Base-by-base conservation (phyloP, 352 stramenopile species). In the Phytophthora tubulina region DNA sequence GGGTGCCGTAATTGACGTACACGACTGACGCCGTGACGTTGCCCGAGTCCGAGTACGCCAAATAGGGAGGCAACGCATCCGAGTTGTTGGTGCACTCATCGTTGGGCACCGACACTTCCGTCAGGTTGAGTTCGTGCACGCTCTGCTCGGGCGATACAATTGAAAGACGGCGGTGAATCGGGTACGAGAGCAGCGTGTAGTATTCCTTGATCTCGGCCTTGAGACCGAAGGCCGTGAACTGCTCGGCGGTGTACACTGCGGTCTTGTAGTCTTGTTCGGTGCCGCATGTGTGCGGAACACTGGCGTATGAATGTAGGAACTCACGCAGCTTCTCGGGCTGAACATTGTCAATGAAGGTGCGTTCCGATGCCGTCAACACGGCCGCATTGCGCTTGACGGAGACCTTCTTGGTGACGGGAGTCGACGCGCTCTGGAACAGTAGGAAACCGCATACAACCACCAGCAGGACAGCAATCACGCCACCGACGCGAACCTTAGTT, bases 161-260 rank as follows among this genome's bases (percentile, higher is more conserved):
- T 13, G 79, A 70, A 2, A 84, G 56, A 14, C 63, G 73, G 14
- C 75, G 78, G 27, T 65, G 66, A 8, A 83, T 54, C 0, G 90
- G 90, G 45, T 82, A 78, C 17, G 84, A 93, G 36, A 97, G 63
- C 41, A 93, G 67, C 38, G 82, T 83, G 57, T 91, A 73, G 50
- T 95, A 84, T 33, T 89, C 72, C 70, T 87, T 75, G 48, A 90
- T 90, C 41, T 84, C 71, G 17, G 85, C 78, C 13, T 86, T 32
- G 44, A 95, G 72, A 4, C 88, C 88, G 45, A 78, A 84, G 30
- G 69, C 38, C 14, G 70, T 69, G 30, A 77, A 71, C 65, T 76
- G 46, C 30, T 73, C 7, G 13, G 59, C 59, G 6, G 76, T 84
- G 73, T 80, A 84, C 52, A 81, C 9, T 6, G 76, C 76, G 2